Evolutionary conservation across 805 yeast genomes (phyloP).

Genomic region (Ogataea trehaloabstinens): DNA sequence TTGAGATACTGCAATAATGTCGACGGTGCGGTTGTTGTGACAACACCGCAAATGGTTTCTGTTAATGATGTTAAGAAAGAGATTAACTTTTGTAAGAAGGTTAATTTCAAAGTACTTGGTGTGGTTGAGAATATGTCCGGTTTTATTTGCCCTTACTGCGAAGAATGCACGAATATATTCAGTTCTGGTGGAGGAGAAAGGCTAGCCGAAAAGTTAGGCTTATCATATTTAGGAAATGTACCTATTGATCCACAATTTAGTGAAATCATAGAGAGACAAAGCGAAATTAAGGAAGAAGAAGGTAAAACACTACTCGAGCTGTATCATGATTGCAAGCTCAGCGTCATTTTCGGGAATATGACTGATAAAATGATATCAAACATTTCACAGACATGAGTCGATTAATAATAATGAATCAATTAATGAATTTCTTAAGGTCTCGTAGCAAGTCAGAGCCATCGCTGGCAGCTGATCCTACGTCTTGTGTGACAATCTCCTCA

Average conservation of each 20-base stretch:
- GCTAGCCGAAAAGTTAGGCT: conserved; percentile 58
- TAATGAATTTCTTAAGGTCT: conserved; percentile 13
- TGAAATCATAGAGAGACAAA: conserved; percentile 76
- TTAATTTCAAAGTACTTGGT: conserved; percentile 76
- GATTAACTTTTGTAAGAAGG: conserved; percentile 87
- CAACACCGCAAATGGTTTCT: conserved; percentile 94
- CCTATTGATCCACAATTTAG: conserved; percentile 95
- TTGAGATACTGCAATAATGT: conserved; percentile 61
- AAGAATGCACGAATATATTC: conserved; percentile 88
- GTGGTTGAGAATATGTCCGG: conserved; percentile 97
- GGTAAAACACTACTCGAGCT: conserved; percentile 33
- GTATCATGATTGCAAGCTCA: conserved; percentile 37
- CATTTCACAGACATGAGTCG: neutral
- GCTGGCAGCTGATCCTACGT: conserved; percentile 3
- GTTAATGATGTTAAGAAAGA: conserved; percentile 94
- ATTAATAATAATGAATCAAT: neutral
- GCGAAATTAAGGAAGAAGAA: conserved; percentile 55
- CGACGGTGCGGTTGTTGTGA: conserved; percentile 92
- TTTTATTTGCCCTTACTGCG: conserved; percentile 89
- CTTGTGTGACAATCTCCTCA: conserved; percentile 13
- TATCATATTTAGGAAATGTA: conserved; percentile 78
- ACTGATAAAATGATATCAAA: conserved; percentile 28
- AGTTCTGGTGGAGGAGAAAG: conserved; percentile 88
- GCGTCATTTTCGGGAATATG: conserved; percentile 46
- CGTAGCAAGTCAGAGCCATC: conserved; percentile 6